Evolutionary conservation across 768 basidiomycete genomes (phyloP).

Genomic region (Gloeophyllum trabeum): DNA sequence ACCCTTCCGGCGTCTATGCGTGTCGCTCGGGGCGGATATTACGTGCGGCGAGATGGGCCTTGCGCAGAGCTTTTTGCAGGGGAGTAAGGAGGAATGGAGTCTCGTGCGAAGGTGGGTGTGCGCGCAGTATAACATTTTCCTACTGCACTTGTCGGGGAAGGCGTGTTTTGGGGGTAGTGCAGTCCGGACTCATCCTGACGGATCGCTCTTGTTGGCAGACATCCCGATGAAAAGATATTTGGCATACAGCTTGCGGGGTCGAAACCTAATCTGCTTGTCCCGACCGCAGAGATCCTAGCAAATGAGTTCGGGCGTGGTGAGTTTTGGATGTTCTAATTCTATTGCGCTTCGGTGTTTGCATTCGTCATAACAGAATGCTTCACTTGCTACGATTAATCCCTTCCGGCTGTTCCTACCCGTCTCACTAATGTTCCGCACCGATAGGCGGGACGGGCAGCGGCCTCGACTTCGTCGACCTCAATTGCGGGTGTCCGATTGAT

Average conservation of each 20-base stretch:
- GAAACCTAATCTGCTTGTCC: constrained; percentile 67
- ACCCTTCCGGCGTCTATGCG: constrained; percentile 91
- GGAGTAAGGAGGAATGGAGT: constrained; percentile 94
- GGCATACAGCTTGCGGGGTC: constrained; percentile 91
- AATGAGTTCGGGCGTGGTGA: constrained; percentile 38
- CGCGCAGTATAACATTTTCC: too few relatives aligned
- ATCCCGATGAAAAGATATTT: constrained; percentile 80
- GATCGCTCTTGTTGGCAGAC: too few relatives aligned
- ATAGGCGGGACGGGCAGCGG: constrained; percentile 13
- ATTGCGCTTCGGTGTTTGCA: not conserved
- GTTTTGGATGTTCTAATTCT: not conserved
- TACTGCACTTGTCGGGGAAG: too few relatives aligned
- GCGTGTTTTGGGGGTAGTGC: too few relatives aligned
- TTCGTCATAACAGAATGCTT: too few relatives aligned
- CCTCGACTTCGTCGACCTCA: constrained; percentile 89
- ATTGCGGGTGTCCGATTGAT: constrained; percentile 97
- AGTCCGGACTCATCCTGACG: too few relatives aligned
- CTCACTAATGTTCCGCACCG: too few relatives aligned
- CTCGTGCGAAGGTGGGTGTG: constrained; percentile 80
- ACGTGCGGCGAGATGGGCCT: constrained; percentile 94
- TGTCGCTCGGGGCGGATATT: constrained; percentile 82
- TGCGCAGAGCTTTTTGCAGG: too few relatives aligned
- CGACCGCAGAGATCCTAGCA: constrained; percentile 73
- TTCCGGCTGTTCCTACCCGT: too few relatives aligned
- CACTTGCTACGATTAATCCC: too few relatives aligned